Evolutionary conservation across 495 filamentous ascomycete species (phyloP).

Genomic region (Penicillium soppii): DNA sequence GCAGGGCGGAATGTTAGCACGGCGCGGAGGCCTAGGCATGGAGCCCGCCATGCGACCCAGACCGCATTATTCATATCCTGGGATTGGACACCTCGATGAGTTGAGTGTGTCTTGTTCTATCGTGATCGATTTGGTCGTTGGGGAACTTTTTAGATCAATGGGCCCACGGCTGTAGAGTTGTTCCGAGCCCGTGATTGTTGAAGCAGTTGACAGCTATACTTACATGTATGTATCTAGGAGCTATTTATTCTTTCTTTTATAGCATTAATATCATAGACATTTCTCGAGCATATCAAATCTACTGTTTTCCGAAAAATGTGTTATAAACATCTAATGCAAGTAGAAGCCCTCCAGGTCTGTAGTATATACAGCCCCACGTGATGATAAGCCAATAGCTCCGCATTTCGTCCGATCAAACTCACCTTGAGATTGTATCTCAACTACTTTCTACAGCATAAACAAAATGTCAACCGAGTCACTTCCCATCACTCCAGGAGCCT

Average conservation of each 20-base stretch:
- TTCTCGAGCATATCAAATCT: too few relatives aligned
- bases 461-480: conserved; percentile 39
- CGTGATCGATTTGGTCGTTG: too few relatives aligned
- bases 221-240: too few relatives aligned
- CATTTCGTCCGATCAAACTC: neutral
- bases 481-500: conserved; percentile 37
- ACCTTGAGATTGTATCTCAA: neutral
- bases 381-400: conserved; percentile 4
- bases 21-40: conserved; percentile 41
- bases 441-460: neutral
- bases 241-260: too few relatives aligned
- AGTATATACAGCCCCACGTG: neutral
- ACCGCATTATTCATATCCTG: conserved; percentile 51
- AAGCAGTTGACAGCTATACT: too few relatives aligned
- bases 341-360: neutral
- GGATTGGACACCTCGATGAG: conserved; percentile 19
- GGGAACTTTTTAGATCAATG: conserved; percentile 12
- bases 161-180: conserved; percentile 10
- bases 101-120: too few relatives aligned
- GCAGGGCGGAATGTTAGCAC: conserved; percentile 13
- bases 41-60: conserved; percentile 44
- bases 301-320: too few relatives aligned
- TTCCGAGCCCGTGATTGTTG: conserved; percentile 12
- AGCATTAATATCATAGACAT: too few relatives aligned
- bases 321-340: neutral